Evolutionary conservation across 306 rosid species (phyloP).

Genomic region (Clitoria ternatea): DNA sequence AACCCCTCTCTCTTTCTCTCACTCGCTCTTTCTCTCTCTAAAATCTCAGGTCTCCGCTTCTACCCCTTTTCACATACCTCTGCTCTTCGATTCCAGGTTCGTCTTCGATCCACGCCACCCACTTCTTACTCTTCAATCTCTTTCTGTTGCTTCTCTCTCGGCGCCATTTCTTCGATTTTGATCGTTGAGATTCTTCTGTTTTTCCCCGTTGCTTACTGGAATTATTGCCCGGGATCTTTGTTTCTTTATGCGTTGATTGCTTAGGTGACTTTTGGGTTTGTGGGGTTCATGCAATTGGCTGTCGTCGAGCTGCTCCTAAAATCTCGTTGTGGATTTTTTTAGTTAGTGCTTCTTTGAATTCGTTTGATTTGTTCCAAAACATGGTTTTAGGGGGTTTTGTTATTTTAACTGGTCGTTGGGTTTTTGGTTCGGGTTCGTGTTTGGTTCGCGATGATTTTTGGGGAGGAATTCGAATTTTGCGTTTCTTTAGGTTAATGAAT

Average conservation of each 20-base stretch:
- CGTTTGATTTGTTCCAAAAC: constrained; percentile 13
- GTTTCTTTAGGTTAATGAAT: neutral
- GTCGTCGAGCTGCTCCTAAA: constrained; percentile 22
- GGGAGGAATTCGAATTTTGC: neutral
- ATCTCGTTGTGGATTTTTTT: constrained; percentile 27
- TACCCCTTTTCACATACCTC: constrained; percentile 46
- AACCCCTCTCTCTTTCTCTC: constrained; percentile 30
- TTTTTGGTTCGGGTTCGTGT: constrained; percentile 28
- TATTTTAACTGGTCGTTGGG: constrained; percentile 6
- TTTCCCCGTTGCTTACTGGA: neutral
- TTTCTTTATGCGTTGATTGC: constrained; percentile 14
- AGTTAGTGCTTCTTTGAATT: constrained; percentile 6
- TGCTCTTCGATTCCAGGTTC: constrained; percentile 62
- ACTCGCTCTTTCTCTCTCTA: constrained; percentile 45
- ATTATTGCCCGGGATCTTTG: constrained; percentile 46
- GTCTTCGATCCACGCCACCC: constrained; percentile 52
- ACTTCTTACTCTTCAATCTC: neutral
- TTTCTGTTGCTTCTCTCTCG: neutral
- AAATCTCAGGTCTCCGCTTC: constrained; percentile 59
- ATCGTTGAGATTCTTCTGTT: constrained; percentile 20
- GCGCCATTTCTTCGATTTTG: constrained; percentile 38
- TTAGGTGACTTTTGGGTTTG: constrained; percentile 1
- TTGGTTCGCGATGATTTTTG: constrained; percentile 11
- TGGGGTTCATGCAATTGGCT: constrained; percentile 28
- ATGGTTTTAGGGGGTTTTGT: constrained; percentile 41